Conservation (phyloP, 176 grass and related monocot genomes). For the Zoysia pacifica region DNA sequence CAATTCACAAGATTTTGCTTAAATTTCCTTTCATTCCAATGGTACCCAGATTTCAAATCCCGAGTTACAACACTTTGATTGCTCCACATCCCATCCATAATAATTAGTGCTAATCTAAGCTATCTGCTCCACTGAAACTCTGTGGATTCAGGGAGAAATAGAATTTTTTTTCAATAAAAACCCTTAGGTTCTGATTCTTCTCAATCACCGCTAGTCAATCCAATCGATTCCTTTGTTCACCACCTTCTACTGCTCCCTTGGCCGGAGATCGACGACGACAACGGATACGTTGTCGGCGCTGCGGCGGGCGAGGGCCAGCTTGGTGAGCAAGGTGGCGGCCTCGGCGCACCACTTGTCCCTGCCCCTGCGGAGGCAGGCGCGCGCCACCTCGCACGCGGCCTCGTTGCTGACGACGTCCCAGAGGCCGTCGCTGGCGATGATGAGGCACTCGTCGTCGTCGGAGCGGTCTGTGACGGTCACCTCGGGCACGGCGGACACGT, state of each 20-base stretch:
- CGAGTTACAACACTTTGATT: neutral
- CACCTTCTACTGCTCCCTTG: neutral
- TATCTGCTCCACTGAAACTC: neutral
- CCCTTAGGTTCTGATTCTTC: neutral
- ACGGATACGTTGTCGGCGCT: constrained; percentile 87
- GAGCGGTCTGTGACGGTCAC: constrained; percentile 62
- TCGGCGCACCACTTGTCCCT: constrained; percentile 62
- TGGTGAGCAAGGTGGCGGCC: constrained; percentile 84
- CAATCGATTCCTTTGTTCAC: neutral
- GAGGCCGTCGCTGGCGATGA: constrained; percentile 84
- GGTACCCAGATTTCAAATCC: too few species aligned
- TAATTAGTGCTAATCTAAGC: neutral
- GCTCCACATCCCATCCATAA: neutral
- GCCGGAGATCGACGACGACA: constrained; percentile 66
- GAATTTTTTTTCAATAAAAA: neutral
- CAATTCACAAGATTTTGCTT: too few species aligned
- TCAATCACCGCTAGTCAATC: neutral
- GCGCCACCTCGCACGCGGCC: constrained; percentile 69
- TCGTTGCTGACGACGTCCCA: constrained; percentile 93
- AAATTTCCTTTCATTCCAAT: neutral
- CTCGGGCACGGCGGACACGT: constrained; percentile 64
- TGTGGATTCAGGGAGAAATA: neutral
- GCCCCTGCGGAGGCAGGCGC: constrained; percentile 58
- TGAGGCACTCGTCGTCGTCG: constrained; percentile 78
- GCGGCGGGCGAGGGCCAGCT: constrained; percentile 67